Evolutionary conservation across 2,329 filamentous ascomycete species (phyloP).

Genomic region (Trichoderma pleuroti): DNA sequence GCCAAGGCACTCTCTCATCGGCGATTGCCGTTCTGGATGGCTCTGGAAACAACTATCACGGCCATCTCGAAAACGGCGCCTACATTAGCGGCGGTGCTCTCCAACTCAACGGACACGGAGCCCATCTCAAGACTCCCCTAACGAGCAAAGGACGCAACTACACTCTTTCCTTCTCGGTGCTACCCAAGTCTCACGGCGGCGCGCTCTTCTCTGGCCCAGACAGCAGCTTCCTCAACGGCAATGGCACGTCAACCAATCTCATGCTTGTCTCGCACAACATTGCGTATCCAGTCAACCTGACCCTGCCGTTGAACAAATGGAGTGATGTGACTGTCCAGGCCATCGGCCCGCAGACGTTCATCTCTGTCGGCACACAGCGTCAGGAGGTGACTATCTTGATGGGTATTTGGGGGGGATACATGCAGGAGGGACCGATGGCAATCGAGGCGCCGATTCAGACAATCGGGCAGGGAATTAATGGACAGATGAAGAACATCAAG

Average conservation of each 20-base stretch:
- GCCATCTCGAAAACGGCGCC: constrained; percentile 8
- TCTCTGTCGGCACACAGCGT: constrained; percentile 8
- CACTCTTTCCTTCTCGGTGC: constrained; percentile 46
- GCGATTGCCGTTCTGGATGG: constrained; percentile 24
- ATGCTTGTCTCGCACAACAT: constrained; percentile 19
- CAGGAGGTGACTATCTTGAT: constrained; percentile 19
- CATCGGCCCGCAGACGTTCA: constrained; percentile 11
- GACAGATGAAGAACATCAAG: constrained; percentile 17
- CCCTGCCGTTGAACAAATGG: constrained; percentile 18
- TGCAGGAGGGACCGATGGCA: constrained; percentile 15
- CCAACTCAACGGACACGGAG: constrained; percentile 35
- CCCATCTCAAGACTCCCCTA: constrained; percentile 43
- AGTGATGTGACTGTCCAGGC: constrained; percentile 20
- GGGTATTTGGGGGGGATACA: constrained; percentile 20
- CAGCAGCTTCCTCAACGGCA: constrained; percentile 16
- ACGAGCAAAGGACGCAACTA: constrained; percentile 55
- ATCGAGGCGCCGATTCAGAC: constrained; percentile 15
- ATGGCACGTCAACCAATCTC: constrained; percentile 16
- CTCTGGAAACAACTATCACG: constrained; percentile 25
- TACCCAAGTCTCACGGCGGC: constrained; percentile 17
- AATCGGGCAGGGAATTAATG: constrained; percentile 16
- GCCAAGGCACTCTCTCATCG: constrained; percentile 25
- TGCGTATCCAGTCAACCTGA: constrained; percentile 18
- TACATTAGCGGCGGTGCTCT: constrained; percentile 35
- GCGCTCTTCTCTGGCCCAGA: constrained; percentile 19